Evolutionary conservation across 306 rosid genomes (phyloP), one percentile per base, ranked within the genome.

Genomic region (Casuarina glauca): DNA sequence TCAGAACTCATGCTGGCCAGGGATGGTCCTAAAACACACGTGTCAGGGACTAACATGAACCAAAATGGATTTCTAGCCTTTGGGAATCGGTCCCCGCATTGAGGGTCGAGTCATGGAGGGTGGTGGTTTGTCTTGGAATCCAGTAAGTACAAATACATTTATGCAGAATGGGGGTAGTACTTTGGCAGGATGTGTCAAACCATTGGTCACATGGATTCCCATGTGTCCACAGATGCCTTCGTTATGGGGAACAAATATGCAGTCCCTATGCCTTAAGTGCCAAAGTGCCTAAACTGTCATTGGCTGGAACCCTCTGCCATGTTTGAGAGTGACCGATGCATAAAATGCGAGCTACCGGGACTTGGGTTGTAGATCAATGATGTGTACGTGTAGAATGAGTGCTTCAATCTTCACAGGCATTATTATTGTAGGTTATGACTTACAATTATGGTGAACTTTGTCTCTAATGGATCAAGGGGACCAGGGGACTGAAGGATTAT

Each of bases 71-170:
- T 60, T 12, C 53, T 41, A 83, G 5, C 60, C 69, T 61, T 75
- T 0, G 63, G 73, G 57, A 80, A 64, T 75, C 76, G 89, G 87
- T 83, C 89, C 89, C 89, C 42, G 70, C 87, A 83, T 83, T 75
- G 83, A 83, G 86, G 89, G 87, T 74, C 76, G 84, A 72, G 80
- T 76, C 84, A 2, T 7, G 9, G 72, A 73, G 71, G 44, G 71
- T 54, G 64, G 57, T 63, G 78, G 66, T 69, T 39, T 19, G 57
- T 53, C 71, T 75, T 78, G 44, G 77, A 43, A 20, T 17, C 36
- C 19, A 51, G 6, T 0, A 3, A 62, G 3, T 70, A 11, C 6
- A 5, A 32, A 19, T 35, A 71, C 52, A 32, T 49, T 2, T 8
- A 64, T 44, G 5, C 4, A 36, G 44, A 58, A 5, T 36, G 11